Evolutionary conservation across 164 flowering plant genomes (phyloP), one percentile per base, ranked within the genome.

Genomic region (Macadamia tetraphylla): DNA sequence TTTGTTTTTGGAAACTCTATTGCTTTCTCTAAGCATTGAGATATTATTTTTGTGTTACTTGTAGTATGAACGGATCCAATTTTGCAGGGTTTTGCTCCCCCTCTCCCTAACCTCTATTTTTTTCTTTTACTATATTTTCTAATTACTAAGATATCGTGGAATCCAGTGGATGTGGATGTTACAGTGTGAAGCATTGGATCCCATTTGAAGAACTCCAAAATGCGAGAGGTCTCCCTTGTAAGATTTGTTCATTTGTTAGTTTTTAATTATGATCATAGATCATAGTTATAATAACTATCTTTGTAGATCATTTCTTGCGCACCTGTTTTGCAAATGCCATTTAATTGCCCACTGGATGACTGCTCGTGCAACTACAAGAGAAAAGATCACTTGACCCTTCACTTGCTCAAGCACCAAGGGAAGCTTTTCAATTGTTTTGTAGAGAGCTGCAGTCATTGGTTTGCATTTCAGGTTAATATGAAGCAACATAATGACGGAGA

Each of bases 101-200:
- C 23, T 23, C 23, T 23, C 23, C 23, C 23, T 23, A 23, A 23
- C 23, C 23, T 23, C 23, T 23, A 23, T 23, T 23, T 23, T 23
- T 23, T 23, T 23, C 23, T 23, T 23, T 23, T 23, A 23, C 23
- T 23, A 23, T 23, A 23, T 67, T 64, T 29, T 67, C n/a, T 71
- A 10, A 53, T 63, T 65, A 65, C 12, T 40, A 15, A 62, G 68
- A 65, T 65, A 29, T 58, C 61, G 17, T 35, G 48, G 51, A 63
- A 72, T 6, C 11, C 32, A 13, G 44, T 23, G 53, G 72, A 68
- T 65, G 44, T 44, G 23, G 23, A 23, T 23, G 23, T 23, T 61
- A 61, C 56, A 63, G 87, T 69, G 98, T 88, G 95, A 90, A 80
- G 93, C 98, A 92, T 90, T 92, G 96, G 98, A 92, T 87, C 91